Conservation (phyloP, 768 basidiomycete species). For the Suillus sp. region DNA sequence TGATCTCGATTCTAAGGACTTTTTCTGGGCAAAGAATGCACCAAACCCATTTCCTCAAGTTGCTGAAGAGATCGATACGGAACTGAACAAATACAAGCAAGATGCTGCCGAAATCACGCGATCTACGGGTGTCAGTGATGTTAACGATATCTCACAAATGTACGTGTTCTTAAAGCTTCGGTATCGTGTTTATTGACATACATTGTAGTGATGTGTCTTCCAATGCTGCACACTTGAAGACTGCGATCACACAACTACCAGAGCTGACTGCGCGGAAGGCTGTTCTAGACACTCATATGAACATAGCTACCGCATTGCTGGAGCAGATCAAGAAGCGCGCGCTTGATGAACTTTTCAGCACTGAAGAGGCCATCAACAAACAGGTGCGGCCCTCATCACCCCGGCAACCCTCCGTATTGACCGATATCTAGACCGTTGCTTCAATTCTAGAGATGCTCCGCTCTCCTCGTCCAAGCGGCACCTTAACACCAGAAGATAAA, state of each 20-base stretch:
- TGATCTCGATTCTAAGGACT: conserved; percentile 97
- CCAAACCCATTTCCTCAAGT: conserved; percentile 97
- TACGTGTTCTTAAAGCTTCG: conserved; percentile 40
- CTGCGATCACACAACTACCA: conserved; percentile 94
- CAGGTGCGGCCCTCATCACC: conserved; percentile 51
- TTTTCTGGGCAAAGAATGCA: conserved; percentile 98
- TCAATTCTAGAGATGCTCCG: conserved; percentile 89
- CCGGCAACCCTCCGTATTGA: conserved; percentile 8
- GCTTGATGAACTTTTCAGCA: conserved; percentile 95
- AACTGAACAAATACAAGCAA: conserved; percentile 89
- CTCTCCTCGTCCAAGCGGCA: conserved; percentile 61
- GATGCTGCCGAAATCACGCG: conserved; percentile 97
- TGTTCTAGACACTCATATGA: conserved; percentile 98
- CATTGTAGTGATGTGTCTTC: conserved; percentile 76
- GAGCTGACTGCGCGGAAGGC: conserved; percentile 97
- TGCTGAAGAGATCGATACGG: conserved; percentile 93
- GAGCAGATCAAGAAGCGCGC: conserved; percentile 95
- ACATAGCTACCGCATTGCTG: conserved; percentile 92
- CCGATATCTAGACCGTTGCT: conserved; percentile 58
- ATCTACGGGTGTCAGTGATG: conserved; percentile 93
- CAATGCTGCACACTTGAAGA: conserved; percentile 93
- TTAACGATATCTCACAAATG: conserved; percentile 95
- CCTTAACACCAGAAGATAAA: conserved; percentile 79
- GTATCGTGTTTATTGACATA: conserved; percentile 14
- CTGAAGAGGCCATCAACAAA: conserved; percentile 87